Base-by-base conservation (phyloP, 805 yeast species). In the Candida bentonensis region DNA sequence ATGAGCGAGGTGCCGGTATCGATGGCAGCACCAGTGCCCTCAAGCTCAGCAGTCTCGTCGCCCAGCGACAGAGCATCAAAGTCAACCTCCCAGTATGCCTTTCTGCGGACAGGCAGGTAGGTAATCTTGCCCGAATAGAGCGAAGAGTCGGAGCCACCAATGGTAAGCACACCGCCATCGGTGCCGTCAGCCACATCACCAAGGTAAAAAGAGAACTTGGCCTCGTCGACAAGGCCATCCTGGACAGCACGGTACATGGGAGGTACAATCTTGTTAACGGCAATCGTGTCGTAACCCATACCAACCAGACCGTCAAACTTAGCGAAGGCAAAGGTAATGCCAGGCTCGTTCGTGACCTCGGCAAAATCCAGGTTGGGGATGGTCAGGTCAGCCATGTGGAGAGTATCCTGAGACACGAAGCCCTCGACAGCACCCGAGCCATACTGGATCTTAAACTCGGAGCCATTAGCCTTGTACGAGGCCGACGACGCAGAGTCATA, bases 81-180 rank as follows among this genome's bases (percentile, higher is more conserved):
- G 55, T 81, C 76, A 48, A 92, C 98, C 73, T 92, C 98, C 98
- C 98, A 92, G 76, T 92, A 92, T 26, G 97, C 98, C 79, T 88
- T 87, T 75, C 98, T 85, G 73, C 98, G 86, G 50, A 92, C 94
- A 47, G 98, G 98, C 66, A 92, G 75, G 87, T 94, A 87, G 44
- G 89, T 83, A 58, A 92, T 74, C 54, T 89, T 77, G 53, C 98
- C 98, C 42, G 69, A 66, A 65, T 69, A 86, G 61, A 78, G 75
- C 49, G 79, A 62, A 54, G 78, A 73, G 60, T 89, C 96, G 53
- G 80, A 70, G 54, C 98, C 98, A 63, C 98, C 98, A 60, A 92
- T 85, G 25, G 96, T 85, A 53, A 92, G 95, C 53, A 81, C 76
- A 57, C 98, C 97, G 43, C 95, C 96, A 46, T 73, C 72, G 43